A percentile compares a stretch with the other conserved stretches of the same genome.
phyloP scores from a whole-genome alignment of 169 alveolate genomes.

The Perkinsus olseni region DNA sequence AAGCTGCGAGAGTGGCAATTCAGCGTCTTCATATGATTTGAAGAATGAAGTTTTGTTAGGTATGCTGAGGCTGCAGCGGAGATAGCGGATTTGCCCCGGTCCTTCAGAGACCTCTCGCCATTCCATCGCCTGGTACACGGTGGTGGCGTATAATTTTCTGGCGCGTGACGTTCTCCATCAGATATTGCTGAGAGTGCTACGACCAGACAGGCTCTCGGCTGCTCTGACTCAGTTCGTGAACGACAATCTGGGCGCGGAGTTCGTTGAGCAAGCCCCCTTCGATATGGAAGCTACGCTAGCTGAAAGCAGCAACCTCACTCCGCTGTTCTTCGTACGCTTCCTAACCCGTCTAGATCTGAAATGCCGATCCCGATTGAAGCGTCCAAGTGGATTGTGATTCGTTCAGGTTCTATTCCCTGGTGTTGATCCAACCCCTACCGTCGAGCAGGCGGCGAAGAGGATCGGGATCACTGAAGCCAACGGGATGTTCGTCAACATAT shows the following conservation, averaged over 20 bases:
- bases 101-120: slow-evolving; percentile 70
- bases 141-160: neutral
- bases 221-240: slow-evolving; percentile 81
- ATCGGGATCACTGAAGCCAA: slow-evolving; percentile 55
- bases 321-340: slow-evolving; percentile 78
- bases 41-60: slow-evolving; percentile 62
- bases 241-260: slow-evolving; percentile 75
- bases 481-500: slow-evolving; percentile 83
- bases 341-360: no score
- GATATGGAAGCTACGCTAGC: slow-evolving; percentile 73
- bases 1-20: no score
- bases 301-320: slow-evolving; percentile 77
- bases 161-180: neutral
- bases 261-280: slow-evolving; percentile 80
- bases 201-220: slow-evolving; percentile 88
- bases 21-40: no score
- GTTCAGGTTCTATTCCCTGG: slow-evolving; percentile 70
- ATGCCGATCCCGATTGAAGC: no score
- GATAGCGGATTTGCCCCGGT: slow-evolving; percentile 84
- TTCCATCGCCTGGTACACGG: slow-evolving; percentile 74
- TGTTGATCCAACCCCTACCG: slow-evolving; percentile 83
- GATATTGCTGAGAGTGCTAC: slow-evolving; percentile 74
- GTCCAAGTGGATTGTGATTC: no score
- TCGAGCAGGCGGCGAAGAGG: slow-evolving; percentile 65
- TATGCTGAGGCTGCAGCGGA: slow-evolving; percentile 89